Base-by-base conservation (phyloP, 106 monocot genomes). In the Xerophyta viscosa region DNA sequence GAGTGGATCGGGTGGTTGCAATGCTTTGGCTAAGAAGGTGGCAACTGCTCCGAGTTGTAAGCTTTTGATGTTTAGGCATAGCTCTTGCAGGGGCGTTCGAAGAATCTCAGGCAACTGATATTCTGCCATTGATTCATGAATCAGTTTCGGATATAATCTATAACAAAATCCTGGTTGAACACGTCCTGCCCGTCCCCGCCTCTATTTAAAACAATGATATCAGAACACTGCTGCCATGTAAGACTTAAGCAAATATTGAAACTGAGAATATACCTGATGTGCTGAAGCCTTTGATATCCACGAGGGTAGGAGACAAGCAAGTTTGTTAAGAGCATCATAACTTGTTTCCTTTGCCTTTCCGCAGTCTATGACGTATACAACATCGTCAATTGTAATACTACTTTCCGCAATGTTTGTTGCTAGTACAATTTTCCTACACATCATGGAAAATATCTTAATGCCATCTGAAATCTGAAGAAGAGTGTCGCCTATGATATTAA, bases 211-310 rank as follows among this genome's bases (percentile, higher is more conserved):
- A 46, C 6, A 8, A n/a, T 4, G 15, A 46, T 8, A 46, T 46
- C n/a, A 46, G n/a, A 46, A 13, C 11, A 46, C n/a, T 8, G 45
- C n/a, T 8, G 45, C 45, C 4, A 4, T 8, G n/a, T 20, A 13
- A 46, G 45, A 46, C 4, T 3, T 6, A 46, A 5, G 15, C 4
- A 46, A 46, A 46, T 17, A 7, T 17, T 46, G 45, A 46, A 4
- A 13, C 45, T n/a, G 4, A 17, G n/a, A 46, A 46, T 21, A 28
- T 54, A 96, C 96, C 84, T 96, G 89, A 61, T 79, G 96, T 37
- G 89, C 85, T 29, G 96, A 96, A 69, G 96, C 96, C 62, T 96
- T 96, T 50, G 96, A 96, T 68, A 96, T 96, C 96, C 96, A 96
- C 43, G 96, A 96, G 31, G 96, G 96, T 29, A 86, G 64, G 27